Conservation (phyloP, 2,329 filamentous ascomycete species). For the Trichothecium sympodiale region DNA sequence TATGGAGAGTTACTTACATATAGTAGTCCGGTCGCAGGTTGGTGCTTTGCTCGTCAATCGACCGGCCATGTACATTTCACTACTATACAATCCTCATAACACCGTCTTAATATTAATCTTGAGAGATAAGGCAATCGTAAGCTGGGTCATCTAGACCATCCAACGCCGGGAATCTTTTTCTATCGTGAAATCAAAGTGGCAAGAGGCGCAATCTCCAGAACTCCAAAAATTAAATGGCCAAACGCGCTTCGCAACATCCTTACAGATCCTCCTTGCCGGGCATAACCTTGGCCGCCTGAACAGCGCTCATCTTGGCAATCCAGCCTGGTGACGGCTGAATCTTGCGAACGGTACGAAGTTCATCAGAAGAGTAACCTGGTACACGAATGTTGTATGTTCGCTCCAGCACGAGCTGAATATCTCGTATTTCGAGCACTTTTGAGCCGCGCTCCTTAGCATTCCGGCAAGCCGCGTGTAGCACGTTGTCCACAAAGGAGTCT, state of each 20-base stretch:
- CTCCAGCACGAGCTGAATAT: slow-evolving; percentile 74
- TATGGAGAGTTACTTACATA: no score
- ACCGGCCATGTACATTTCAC: no score
- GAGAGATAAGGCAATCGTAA: no score
- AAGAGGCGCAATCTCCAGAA: background rate
- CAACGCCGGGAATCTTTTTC: no score
- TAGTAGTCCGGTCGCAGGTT: no score
- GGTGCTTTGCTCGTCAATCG: no score
- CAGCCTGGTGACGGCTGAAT: slow-evolving; percentile 79
- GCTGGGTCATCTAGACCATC: no score
- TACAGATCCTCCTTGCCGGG: slow-evolving; percentile 42
- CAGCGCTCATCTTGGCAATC: slow-evolving; percentile 94
- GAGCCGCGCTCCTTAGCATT: slow-evolving; percentile 89
- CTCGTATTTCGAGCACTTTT: slow-evolving; percentile 79
- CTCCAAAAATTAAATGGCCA: background rate
- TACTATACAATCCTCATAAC: no score
- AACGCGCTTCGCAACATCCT: slow-evolving; percentile 8
- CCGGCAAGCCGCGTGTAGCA: slow-evolving; percentile 77
- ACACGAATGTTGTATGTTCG: slow-evolving; percentile 85
- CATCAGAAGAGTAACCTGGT: slow-evolving; percentile 87
- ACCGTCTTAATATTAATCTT: no score
- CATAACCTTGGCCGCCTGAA: slow-evolving; percentile 84
- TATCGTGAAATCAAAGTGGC: no score
- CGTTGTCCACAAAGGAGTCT: slow-evolving; percentile 89
- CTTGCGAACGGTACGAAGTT: slow-evolving; percentile 88